Percentiles rank a stretch among this genome's conserved stretches.
Evolutionary conservation across 2,329 filamentous ascomycete species (phyloP).

Genomic region (Ceratocystis albifundus): DNA sequence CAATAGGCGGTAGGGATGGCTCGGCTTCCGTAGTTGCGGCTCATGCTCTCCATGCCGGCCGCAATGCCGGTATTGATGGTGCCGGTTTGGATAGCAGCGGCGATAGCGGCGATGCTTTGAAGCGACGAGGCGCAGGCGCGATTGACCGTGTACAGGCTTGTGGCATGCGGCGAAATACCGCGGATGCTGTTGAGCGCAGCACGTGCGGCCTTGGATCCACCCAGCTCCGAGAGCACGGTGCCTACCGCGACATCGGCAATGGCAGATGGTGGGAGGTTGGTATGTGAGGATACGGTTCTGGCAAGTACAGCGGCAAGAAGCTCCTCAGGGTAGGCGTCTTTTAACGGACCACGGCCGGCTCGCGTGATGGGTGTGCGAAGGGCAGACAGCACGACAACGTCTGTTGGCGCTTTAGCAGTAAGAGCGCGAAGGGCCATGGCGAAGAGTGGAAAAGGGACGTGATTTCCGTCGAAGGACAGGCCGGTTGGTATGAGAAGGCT

Average conservation of each 20-base stretch:
- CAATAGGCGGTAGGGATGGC: slow-evolving; percentile 79
- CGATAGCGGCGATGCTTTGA: slow-evolving; percentile 62
- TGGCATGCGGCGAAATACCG: slow-evolving; percentile 48
- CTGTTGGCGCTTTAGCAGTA: slow-evolving; percentile 30
- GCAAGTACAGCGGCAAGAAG: slow-evolving; percentile 65
- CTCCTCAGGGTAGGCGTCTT: slow-evolving; percentile 84
- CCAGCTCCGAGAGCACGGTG: slow-evolving; percentile 81
- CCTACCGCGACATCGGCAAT: slow-evolving; percentile 63
- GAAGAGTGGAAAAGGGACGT: background rate
- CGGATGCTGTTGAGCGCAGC: slow-evolving; percentile 84
- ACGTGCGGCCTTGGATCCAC: slow-evolving; percentile 77
- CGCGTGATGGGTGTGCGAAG: slow-evolving; percentile 82
- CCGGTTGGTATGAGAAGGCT: background rate
- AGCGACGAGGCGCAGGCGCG: slow-evolving; percentile 72
- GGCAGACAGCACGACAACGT: slow-evolving; percentile 90
- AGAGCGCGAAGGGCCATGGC: slow-evolving; percentile 14
- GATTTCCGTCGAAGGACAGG: no score
- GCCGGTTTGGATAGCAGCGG: slow-evolving; percentile 62
- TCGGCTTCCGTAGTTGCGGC: slow-evolving; percentile 68
- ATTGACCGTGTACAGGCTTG: slow-evolving; percentile 77
- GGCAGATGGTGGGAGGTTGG: slow-evolving; percentile 53
- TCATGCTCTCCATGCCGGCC: slow-evolving; percentile 95
- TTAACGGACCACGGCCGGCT: slow-evolving; percentile 82
- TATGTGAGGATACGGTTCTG: slow-evolving; percentile 44
- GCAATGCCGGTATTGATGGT: slow-evolving; percentile 64